A percentile compares a stretch with the other conserved stretches of the same genome.
Evolutionary conservation across 2,329 filamentous ascomycete species (phyloP).

Genomic region (Mollisia scopiformis): DNA sequence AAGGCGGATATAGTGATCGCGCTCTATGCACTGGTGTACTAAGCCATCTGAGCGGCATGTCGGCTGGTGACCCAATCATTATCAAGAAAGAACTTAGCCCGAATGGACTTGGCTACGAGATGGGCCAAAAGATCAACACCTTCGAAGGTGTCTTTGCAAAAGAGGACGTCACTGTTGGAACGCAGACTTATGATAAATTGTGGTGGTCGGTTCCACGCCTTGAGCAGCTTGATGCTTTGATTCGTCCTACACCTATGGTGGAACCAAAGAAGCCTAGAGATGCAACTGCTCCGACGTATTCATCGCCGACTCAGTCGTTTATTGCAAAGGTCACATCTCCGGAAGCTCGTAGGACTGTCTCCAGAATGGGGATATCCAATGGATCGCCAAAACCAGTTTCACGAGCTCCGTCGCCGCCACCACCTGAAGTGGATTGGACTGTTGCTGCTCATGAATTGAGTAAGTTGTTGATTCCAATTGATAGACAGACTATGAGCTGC

Average conservation of each 20-base stretch:
- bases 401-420: slow-evolving; percentile 64
- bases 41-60: slow-evolving; percentile 86
- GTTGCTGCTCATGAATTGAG: slow-evolving; percentile 82
- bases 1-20: slow-evolving; percentile 94
- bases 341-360: slow-evolving; percentile 66
- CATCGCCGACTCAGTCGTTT: slow-evolving; percentile 85
- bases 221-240: slow-evolving; percentile 67
- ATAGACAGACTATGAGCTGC: slow-evolving; percentile 76
- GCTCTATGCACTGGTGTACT: slow-evolving; percentile 86
- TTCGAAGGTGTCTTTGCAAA: slow-evolving; percentile 34
- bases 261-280: slow-evolving; percentile 57
- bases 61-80: slow-evolving; percentile 52
- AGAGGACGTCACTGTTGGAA: slow-evolving; percentile 19
- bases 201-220: slow-evolving; percentile 74
- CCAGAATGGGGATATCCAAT: slow-evolving; percentile 49
- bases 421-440: slow-evolving; percentile 84
- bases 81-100: slow-evolving; percentile 41
- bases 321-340: slow-evolving; percentile 75
- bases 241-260: slow-evolving; percentile 52
- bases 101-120: slow-evolving; percentile 58
- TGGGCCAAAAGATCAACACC: slow-evolving; percentile 54
- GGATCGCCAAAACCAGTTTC: slow-evolving; percentile 43
- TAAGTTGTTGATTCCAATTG: slow-evolving; percentile 77
- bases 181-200: slow-evolving; percentile 60
- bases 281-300: slow-evolving; percentile 71